Evolutionary conservation across 345 rosid genomes (phyloP), one percentile per base, ranked within the genome.

Genomic region (Rubroshorea leprosula): DNA sequence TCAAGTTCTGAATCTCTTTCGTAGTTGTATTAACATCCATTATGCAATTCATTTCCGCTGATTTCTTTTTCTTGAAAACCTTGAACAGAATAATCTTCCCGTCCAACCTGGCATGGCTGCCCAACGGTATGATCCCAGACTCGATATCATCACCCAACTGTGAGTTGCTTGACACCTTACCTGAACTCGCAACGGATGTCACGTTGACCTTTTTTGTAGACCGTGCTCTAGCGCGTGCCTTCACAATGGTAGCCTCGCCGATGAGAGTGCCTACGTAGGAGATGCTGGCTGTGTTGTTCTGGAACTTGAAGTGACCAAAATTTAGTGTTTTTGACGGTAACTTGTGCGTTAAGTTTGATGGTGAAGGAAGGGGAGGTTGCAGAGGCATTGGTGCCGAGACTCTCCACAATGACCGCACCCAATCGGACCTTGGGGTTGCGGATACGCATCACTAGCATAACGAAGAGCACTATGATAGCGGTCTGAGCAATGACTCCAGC

Each of bases 91-190:
- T 61, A 5, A 83, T 68, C 27, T 19, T 68, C 50, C 84, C 88
- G 5, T 22, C 61, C 56, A 83, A 29, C 39, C 43, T 24, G 1
- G 64, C 76, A n/a, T 47, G n/a, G 57, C 68, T 57, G 1, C 20
- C 75, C 29, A 77, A 52, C 48, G 54, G 48, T 76, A 83, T 41
- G 17, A 44, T 12, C 62, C 85, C 85, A 15, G 73, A 67, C n/a
- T 27, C 56, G 3, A 65, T 11, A 21, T 75, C 83, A 17, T 44
- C 45, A 0, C 60, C 61, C 45, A 77, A 54, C 41, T 58, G 62
- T 31, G 43, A 24, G 3, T 27, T 29, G 2, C 26, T 62, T 0
- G 22, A 18, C 18, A 47, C 5, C 55, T 57, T 44, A 18, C 48
- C 17, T 12, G 83, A 72, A 2, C 58, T 49, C 55, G 72, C 59